Evolutionary conservation across 2,329 filamentous ascomycete genomes (phyloP).

Genomic region (Dendrostoma leiphaemia): DNA sequence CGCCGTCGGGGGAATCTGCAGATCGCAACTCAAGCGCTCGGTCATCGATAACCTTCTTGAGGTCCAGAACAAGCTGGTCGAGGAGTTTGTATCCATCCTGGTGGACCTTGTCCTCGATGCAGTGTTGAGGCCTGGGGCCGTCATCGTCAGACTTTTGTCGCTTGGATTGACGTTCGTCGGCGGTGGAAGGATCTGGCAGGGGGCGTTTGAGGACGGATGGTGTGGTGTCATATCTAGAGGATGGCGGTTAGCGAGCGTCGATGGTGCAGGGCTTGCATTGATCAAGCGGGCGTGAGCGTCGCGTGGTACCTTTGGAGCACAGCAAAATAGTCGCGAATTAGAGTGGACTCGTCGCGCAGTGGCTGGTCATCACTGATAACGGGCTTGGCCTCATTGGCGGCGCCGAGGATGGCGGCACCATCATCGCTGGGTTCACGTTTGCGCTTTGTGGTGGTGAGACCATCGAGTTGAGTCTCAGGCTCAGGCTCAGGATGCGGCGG

Average conservation of each 20-base stretch:
- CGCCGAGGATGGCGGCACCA: conserved; percentile 12
- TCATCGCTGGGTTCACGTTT: conserved; percentile 53
- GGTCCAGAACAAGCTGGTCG: conserved; percentile 62
- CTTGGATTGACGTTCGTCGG: conserved; percentile 56
- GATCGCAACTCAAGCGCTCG: conserved; percentile 47
- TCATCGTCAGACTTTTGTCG: conserved; percentile 55
- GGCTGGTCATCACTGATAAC: conserved; percentile 24
- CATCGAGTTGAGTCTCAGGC: conserved; percentile 3
- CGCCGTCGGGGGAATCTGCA: conserved; percentile 27
- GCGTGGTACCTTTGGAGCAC: conserved; percentile 44
- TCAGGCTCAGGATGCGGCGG: no score
- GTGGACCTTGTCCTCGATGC: conserved; percentile 54
- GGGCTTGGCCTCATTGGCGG: conserved; percentile 27
- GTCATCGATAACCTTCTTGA: conserved; percentile 32
- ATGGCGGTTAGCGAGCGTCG: conserved; percentile 27
- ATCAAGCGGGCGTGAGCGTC: no score
- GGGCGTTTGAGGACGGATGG: conserved; percentile 56
- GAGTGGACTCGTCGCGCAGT: conserved; percentile 30
- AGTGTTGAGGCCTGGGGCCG: conserved; percentile 30
- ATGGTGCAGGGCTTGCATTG: background rate
- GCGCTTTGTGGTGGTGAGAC: conserved; percentile 42
- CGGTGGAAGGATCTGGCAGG: conserved; percentile 40
- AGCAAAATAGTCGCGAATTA: conserved; percentile 40
- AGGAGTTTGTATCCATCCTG: conserved; percentile 56
- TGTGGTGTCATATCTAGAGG: conserved; percentile 49